A percentile compares a stretch with the other conserved stretches of the same genome.
phyloP scores from a whole-genome alignment of 1,284 basidiomycete species.

The Porogramme epimiltina region DNA sequence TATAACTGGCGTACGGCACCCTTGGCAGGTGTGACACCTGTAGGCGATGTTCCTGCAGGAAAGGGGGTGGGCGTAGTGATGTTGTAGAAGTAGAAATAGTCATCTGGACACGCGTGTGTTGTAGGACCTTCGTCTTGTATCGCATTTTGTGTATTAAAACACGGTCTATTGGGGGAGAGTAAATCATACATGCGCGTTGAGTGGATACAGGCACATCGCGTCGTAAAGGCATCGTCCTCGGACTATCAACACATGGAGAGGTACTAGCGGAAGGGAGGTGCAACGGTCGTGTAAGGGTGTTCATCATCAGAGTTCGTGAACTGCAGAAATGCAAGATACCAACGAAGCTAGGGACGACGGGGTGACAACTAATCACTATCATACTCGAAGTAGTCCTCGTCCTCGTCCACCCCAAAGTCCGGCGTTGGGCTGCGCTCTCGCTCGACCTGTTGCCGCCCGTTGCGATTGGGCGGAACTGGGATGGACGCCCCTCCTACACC shows the following conservation, averaged over 20 bases:
- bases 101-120: too few relatives aligned
- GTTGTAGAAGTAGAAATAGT: too few relatives aligned
- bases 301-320: neutral
- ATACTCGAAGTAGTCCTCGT: slow-evolving; percentile 71
- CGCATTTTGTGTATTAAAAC: neutral
- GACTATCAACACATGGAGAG: too few relatives aligned
- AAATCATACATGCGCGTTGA: slow-evolving; percentile 8
- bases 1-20: slow-evolving; percentile 91
- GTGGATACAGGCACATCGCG: too few relatives aligned
- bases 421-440: slow-evolving; percentile 64
- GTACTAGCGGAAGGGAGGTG: too few relatives aligned
- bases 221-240: too few relatives aligned
- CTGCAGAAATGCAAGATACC: neutral
- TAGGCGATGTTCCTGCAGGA: slow-evolving; percentile 57
- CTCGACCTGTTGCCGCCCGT: slow-evolving; percentile 30
- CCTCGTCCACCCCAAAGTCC: slow-evolving; percentile 78
- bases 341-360: too few relatives aligned
- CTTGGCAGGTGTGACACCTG: slow-evolving; percentile 65
- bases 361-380: slow-evolving; percentile 63
- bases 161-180: slow-evolving; percentile 14
- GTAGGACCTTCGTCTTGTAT: neutral
- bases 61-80: slow-evolving; percentile 82
- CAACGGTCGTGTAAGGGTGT: too few relatives aligned
- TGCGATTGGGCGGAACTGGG: slow-evolving; percentile 44
- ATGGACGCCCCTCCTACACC: slow-evolving; percentile 57